Evolutionary conservation across 2,329 filamentous ascomycete species (phyloP).

Genomic region (Xylariaceae sp.): DNA sequence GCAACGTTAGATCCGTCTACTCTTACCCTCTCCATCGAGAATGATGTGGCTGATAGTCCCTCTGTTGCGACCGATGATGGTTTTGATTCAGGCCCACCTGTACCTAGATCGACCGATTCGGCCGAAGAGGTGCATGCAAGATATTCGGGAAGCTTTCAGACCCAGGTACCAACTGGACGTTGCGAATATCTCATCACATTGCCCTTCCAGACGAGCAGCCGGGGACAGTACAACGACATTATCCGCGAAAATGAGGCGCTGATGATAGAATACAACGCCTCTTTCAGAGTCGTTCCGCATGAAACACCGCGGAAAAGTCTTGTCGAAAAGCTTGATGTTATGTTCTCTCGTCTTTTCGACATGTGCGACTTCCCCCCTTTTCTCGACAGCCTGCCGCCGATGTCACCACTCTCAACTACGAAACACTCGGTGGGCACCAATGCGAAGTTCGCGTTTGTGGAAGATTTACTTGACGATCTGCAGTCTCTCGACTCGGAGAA

Average conservation of each 20-base stretch:
- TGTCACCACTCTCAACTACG: constrained; percentile 40
- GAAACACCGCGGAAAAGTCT: constrained; percentile 37
- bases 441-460: constrained; percentile 56
- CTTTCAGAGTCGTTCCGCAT: constrained; percentile 39
- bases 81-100: constrained; percentile 9
- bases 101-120: constrained; percentile 7
- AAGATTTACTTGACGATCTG: constrained; percentile 47
- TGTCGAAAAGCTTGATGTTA: constrained; percentile 43
- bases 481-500: constrained; percentile 36
- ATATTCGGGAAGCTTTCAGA: constrained; percentile 25
- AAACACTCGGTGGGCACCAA: constrained; percentile 53
- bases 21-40: constrained; percentile 31
- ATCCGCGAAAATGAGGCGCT: constrained; percentile 42
- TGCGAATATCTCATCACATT: constrained; percentile 51
- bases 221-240: constrained; percentile 48
- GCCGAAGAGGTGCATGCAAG: constrained; percentile 17
- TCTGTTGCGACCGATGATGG: constrained; percentile 28
- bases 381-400: constrained; percentile 40
- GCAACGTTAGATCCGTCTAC: constrained; percentile 29
- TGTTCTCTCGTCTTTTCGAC: constrained; percentile 48
- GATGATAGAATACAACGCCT: constrained; percentile 39
- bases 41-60: constrained; percentile 26
- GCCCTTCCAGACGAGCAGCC: constrained; percentile 49
- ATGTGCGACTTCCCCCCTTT: constrained; percentile 55
- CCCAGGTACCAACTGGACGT: constrained; percentile 27